These are phyloP conservation scores for Marchantia paleacea DNA, from an alignment of 225 moss, liverwort and hornwort species.

Conservation along the genomic window DNA sequence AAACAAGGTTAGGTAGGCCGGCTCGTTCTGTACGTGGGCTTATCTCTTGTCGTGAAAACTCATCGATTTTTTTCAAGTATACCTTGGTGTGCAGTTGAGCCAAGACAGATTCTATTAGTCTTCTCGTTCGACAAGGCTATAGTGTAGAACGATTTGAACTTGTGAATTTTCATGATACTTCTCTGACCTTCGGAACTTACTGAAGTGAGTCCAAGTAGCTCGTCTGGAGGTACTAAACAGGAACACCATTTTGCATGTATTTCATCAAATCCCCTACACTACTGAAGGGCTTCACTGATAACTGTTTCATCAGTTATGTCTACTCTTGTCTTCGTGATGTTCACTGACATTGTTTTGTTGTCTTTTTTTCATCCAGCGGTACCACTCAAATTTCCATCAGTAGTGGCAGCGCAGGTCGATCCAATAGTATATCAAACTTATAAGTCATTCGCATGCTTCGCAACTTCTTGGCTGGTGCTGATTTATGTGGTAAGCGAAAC, in stretches of 20 bases:
- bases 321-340: not conserved
- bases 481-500: conserved; percentile 34
- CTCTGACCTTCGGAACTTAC: not conserved
- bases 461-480: conserved; percentile 45
- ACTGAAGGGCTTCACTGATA: not conserved
- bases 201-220: not conserved
- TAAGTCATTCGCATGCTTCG: conserved; percentile 43
- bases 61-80: not conserved
- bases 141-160: not conserved
- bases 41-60: not conserved
- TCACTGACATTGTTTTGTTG: not conserved
- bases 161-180: not conserved
- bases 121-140: not conserved
- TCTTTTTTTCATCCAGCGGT: conserved; percentile 32
- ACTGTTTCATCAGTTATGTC: not conserved
- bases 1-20: not conserved
- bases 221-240: not conserved
- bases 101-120: not conserved
- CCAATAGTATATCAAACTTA: conserved; percentile 47
- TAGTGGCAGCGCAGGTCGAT: conserved; percentile 39
- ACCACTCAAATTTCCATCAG: conserved; percentile 44
- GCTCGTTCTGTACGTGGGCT: not conserved
- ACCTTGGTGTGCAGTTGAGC: not conserved
- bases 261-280: not conserved
- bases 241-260: not conserved